phyloP scores from a whole-genome alignment of 106 monocot genomes.

The Phalaenopsis equestris region DNA sequence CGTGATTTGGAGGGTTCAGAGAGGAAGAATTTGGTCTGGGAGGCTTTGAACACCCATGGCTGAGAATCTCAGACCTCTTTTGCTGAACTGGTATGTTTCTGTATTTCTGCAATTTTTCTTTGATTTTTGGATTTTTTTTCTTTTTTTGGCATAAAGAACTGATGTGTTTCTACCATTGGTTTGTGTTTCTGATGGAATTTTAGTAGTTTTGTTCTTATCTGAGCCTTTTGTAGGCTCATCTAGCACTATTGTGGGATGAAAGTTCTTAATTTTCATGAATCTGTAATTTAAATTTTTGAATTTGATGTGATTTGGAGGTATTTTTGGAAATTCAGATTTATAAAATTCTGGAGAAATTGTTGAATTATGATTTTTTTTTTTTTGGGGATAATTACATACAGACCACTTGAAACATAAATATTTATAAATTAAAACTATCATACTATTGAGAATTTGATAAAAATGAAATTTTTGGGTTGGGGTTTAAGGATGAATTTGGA shows the following conservation, averaged over 20 bases:
- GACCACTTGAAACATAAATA: no score
- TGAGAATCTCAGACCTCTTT: constrained; percentile 6
- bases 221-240: neutral
- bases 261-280: neutral
- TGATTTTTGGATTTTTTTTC: neutral
- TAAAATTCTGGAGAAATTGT: no score
- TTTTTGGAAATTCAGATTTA: no score
- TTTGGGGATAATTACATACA: no score
- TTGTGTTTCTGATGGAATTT: neutral
- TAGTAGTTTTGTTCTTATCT: neutral
- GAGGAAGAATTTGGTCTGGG: constrained; percentile 54
- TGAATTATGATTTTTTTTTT: no score
- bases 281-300: neutral
- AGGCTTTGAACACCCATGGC: constrained; percentile 55
- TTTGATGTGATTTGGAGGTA: neutral
- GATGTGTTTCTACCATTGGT: neutral
- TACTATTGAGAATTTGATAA: no score
- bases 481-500: no score
- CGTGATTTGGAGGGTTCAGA: constrained; percentile 18
- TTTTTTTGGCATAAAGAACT: neutral
- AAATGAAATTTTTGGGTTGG: no score
- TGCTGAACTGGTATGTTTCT: neutral
- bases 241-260: neutral
- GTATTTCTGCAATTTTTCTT: neutral
- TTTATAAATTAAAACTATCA: no score